These are phyloP conservation scores for Speleostelium caveatum DNA, from an alignment of 78 protist species.

Conservation along the genomic window DNA sequence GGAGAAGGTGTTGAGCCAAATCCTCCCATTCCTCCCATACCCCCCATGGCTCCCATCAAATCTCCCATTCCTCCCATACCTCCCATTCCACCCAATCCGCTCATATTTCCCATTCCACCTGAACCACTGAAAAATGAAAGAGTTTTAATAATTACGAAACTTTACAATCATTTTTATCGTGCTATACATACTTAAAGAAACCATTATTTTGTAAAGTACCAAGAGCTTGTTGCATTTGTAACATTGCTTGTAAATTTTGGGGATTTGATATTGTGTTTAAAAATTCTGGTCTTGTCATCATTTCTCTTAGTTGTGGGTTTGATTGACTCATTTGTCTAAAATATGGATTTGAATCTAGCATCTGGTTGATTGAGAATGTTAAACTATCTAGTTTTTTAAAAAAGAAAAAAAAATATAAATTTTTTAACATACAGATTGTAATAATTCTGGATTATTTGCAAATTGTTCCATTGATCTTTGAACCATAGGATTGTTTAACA, in stretches of 20 bases:
- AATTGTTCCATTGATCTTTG: constrained; percentile 83
- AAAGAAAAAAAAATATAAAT: neutral
- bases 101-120: constrained; percentile 21
- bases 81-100: constrained; percentile 71
- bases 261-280: constrained; percentile 77
- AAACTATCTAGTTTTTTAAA: neutral
- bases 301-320: constrained; percentile 76
- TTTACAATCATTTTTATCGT: neutral
- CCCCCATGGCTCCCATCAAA: constrained; percentile 49
- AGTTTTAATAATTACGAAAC: neutral
- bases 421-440: constrained; percentile 36
- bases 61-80: constrained; percentile 55
- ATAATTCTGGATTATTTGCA: constrained; percentile 73
- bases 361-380: neutral
- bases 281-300: constrained; percentile 57
- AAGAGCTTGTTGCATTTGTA: constrained; percentile 84
- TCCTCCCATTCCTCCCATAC: constrained; percentile 66
- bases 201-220: constrained; percentile 63
- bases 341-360: constrained; percentile 73
- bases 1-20: neutral
- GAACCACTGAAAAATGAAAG: neutral
- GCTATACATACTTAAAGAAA: neutral
- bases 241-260: constrained; percentile 73
- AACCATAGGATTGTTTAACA: constrained; percentile 86
- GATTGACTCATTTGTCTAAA: constrained; percentile 54